phyloP scores from a whole-genome alignment of 1,139 yeast species.

The Lodderomyces margitis region DNA sequence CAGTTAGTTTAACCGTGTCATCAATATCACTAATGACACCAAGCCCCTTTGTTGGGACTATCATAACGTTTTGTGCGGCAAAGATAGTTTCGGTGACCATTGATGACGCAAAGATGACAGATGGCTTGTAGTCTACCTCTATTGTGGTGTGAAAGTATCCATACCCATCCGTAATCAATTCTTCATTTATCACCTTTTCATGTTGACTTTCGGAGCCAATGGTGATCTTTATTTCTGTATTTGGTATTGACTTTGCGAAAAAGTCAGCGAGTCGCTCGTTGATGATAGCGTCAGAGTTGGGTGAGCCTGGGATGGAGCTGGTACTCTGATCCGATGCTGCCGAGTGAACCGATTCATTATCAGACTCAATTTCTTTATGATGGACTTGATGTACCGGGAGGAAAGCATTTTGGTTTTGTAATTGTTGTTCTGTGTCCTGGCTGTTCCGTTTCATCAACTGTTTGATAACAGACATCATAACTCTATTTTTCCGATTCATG shows the following conservation, averaged over 20 bases:
- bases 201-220: conserved; percentile 44
- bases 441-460: conserved; percentile 52
- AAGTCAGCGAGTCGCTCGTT: conserved; percentile 59
- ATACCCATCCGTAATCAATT: conserved; percentile 50
- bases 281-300: conserved; percentile 23
- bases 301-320: neutral
- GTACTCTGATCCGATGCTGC: conserved; percentile 11
- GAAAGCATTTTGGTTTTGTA: conserved; percentile 23
- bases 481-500: conserved; percentile 65
- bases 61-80: conserved; percentile 42
- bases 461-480: conserved; percentile 66
- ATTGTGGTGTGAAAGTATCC: conserved; percentile 58
- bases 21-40: conserved; percentile 90
- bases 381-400: conserved; percentile 28
- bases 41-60: conserved; percentile 50
- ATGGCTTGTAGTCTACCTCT: conserved; percentile 54
- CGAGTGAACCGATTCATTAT: conserved; percentile 18
- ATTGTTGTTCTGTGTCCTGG: conserved; percentile 23
- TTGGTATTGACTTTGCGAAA: conserved; percentile 56
- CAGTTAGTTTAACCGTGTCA: conserved; percentile 88
- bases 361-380: conserved; percentile 22
- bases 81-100: conserved; percentile 44
- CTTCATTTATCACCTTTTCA: conserved; percentile 20
- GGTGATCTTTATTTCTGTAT: conserved; percentile 49
- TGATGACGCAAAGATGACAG: conserved; percentile 43